Base-by-base conservation (phyloP, 139 green algal species). In the Ettlia oleoabundans region DNA sequence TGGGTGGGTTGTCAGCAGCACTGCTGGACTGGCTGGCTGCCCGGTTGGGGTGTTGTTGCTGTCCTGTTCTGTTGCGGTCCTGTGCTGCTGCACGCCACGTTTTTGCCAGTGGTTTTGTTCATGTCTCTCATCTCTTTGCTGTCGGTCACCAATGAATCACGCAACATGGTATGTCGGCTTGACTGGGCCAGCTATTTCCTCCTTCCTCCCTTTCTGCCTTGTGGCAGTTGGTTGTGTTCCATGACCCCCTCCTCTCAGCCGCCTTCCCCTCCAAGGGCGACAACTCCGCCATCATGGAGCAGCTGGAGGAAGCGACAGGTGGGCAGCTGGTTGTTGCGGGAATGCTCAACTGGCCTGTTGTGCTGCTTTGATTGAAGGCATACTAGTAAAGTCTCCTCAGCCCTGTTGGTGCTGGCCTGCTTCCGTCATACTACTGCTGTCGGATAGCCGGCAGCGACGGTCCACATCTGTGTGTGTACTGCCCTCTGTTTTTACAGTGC, bases 191-290 rank as follows among this genome's bases (percentile, higher is more conserved):
- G n/a, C n/a, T n/a, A 22, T 19, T 21, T 2, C n/a, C 28, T 32
- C 63, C 63, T 6, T 32, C 1, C 38, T 37, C 38, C 21, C 21
- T 7, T 43, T 6, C n/a, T 28, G 33, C 28, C n/a, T n/a, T n/a
- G n/a, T n/a, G n/a, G 78, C 66, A 83, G 75, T 52, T 86, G 38
- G 71, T 81, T 0, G 52, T 86, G 13, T 86, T 82, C 15, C 81
- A 86, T 41, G 81, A 86, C 32, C 5, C 22, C 28, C 47, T 58
- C 3, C 62, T 86, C 1, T 53, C n/a, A 21, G 10, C 64, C 0
- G 71, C 71, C 30, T 78, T 86, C 61, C 75, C 81, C 2, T 13
- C 28, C 2, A 21, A 26, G 5, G 42, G 64, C 6, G 19, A 19
- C 32, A 84, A 84, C 32, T 38, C 52, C 5, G 79, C 55, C n/a